These are phyloP conservation scores for Eruca vesicaria DNA, from an alignment of 441 rosid species.

Conservation along the genomic window DNA sequence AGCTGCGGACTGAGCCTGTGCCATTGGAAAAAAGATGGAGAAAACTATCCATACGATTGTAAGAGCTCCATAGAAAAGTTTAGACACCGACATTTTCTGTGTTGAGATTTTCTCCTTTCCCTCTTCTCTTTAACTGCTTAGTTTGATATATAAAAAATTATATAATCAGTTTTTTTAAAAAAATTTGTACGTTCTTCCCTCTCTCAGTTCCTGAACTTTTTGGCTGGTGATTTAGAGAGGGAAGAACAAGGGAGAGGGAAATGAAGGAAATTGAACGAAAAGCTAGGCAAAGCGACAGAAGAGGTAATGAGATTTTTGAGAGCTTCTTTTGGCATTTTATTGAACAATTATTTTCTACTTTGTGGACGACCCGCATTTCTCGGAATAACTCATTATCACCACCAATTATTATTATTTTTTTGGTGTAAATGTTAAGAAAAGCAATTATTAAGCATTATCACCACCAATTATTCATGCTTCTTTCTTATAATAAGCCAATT, in stretches of 20 bases:
- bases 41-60: conserved; percentile 40
- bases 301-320: conserved; percentile 27
- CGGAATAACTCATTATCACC: conserved; percentile 8
- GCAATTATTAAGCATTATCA: no score
- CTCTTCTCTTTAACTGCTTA: background rate
- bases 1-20: conserved; percentile 52
- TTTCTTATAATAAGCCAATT: background rate
- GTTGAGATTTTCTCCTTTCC: background rate
- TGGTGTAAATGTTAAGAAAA: no score
- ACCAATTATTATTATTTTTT: no score
- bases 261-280: conserved; percentile 5
- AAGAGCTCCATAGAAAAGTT: conserved; percentile 36
- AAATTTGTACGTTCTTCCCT: conserved; percentile 19
- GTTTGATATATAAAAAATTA: background rate
- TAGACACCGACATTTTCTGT: conserved; percentile 47
- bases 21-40: conserved; percentile 48
- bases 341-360: conserved; percentile 13
- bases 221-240: conserved; percentile 12
- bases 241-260: conserved; percentile 18
- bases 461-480: background rate
- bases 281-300: conserved; percentile 19
- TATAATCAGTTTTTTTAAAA: background rate
- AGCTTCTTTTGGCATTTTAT: conserved; percentile 31
- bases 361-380: conserved; percentile 15
- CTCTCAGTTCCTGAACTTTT: conserved; percentile 9